A percentile compares a stretch with the other conserved stretches of the same genome.
phyloP scores from a whole-genome alignment of 495 filamentous ascomycete genomes.

The Penicillium lagena region DNA sequence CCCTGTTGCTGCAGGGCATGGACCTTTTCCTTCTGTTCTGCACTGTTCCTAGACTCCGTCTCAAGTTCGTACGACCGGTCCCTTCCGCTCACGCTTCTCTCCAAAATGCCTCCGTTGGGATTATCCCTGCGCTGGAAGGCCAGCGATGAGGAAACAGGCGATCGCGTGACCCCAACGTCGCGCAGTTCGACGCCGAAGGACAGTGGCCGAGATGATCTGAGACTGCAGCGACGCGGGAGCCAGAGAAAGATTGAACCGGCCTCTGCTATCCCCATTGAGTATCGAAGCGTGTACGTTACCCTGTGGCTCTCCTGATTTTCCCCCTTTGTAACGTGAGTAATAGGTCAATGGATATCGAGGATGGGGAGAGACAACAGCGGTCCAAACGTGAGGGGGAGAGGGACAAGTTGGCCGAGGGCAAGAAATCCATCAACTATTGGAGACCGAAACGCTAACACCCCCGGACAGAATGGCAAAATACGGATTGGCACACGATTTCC shows the following conservation, averaged over 20 bases:
- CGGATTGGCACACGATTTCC: constrained; percentile 53
- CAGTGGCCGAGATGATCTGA: too few species aligned
- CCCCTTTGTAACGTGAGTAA: background rate
- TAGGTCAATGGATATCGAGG: constrained; percentile 7
- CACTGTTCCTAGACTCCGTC: too few species aligned
- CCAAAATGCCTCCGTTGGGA: too few species aligned
- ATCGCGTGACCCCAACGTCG: too few species aligned
- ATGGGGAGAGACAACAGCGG: background rate
- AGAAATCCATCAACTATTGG: background rate
- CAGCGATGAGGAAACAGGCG: too few species aligned
- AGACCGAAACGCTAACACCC: background rate
- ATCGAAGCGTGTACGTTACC: constrained; percentile 30
- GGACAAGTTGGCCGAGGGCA: constrained; percentile 5
- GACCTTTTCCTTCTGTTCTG: too few species aligned
- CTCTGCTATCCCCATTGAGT: constrained; percentile 12
- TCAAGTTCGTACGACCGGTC: too few species aligned
- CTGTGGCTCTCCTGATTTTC: background rate
- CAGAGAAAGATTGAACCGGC: constrained; percentile 2
- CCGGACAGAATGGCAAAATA: constrained; percentile 19
- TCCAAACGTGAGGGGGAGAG: background rate
- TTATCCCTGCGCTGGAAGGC: too few species aligned
- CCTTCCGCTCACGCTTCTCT: too few species aligned
- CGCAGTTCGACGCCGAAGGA: too few species aligned
- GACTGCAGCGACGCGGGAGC: background rate
- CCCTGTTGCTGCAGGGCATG: too few species aligned